Evolutionary conservation across 2,329 filamentous ascomycete genomes (phyloP), one percentile per base, ranked within the genome.

Genomic region (Phialophora chinensis): DNA sequence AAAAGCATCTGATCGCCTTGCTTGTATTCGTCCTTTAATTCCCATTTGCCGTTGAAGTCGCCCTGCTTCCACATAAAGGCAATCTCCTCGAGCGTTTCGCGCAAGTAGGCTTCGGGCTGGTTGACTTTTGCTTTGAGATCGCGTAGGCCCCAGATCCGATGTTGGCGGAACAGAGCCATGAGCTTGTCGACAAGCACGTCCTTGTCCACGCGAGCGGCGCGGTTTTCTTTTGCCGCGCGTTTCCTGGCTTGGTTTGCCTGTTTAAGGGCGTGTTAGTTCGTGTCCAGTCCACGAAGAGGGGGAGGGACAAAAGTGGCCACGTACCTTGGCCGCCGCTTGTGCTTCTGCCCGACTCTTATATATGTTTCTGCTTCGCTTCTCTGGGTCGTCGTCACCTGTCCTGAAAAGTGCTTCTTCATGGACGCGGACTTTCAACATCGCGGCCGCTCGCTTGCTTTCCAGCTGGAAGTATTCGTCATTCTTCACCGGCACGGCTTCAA

Each of bases 71-170:
- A 71, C 70, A 73, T 70, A 47, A 69, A 67, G 6, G 72, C 72
- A 31, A 74, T 71, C 25, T 72, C 69, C 12, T 93, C 90, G 72
- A 99, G 81, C 0, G 89, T 90, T 76, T 95, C 88, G 62, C 94
- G 92, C 68, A 99, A 86, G 77, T 93, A 98, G n/a, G 90, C 89
- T 77, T 98, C 95, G 1, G 95, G 95, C 79, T 99, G 95, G 66
- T 89, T 87, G 47, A 96, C 86, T 67, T 86, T 83, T 59, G 88
- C 84, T 70, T 92, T 92, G 72, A 99, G 86, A 4, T 90, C 87
- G 75, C 92, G 93, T 84, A 98, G 91, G n/a, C 91, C 89, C 93
- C 94, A 99, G 79, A 95, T 98, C 73, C 90, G 88, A 83, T 91
- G 96, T 74, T 90, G 83, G 64, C 89, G 87, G 87, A 97, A 99